phyloP scores from a whole-genome alignment of 306 rosid genomes.

The Inga oerstediana region DNA sequence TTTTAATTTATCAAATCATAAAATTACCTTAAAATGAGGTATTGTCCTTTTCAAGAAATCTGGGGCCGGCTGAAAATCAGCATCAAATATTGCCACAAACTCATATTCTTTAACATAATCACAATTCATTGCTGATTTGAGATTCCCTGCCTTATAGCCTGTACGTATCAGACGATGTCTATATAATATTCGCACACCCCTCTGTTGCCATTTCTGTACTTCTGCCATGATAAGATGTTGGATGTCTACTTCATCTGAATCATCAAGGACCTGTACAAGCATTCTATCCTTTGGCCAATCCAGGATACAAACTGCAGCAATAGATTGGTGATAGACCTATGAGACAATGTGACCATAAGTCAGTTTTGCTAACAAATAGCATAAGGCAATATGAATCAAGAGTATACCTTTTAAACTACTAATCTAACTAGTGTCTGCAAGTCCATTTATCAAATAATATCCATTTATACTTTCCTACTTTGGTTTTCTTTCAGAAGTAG shows the following conservation, averaged over 20 bases:
- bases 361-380: constrained; percentile 29
- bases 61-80: constrained; percentile 97
- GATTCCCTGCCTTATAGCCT: constrained; percentile 99
- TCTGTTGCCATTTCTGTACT: constrained; percentile 95
- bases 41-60: constrained; percentile 93
- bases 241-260: constrained; percentile 84
- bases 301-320: constrained; percentile 86
- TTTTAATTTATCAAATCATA: neutral
- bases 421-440: constrained; percentile 14
- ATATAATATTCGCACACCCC: constrained; percentile 82
- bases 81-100: constrained; percentile 95
- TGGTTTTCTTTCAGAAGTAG: neutral
- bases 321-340: constrained; percentile 98
- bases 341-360: constrained; percentile 25
- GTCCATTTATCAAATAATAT: neutral
- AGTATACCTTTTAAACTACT: neutral
- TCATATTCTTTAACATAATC: constrained; percentile 95
- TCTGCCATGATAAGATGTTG: constrained; percentile 95
- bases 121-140: constrained; percentile 94
- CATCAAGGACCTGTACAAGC: constrained; percentile 95
- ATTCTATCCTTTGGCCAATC: constrained; percentile 98
- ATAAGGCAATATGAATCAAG: constrained; percentile 7
- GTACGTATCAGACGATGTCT: constrained; percentile 93
- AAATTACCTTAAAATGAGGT: constrained; percentile 91
- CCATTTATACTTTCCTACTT: constrained; percentile 2